Conservation (phyloP, 1,284 basidiomycete species). For the Meira nashicola region DNA sequence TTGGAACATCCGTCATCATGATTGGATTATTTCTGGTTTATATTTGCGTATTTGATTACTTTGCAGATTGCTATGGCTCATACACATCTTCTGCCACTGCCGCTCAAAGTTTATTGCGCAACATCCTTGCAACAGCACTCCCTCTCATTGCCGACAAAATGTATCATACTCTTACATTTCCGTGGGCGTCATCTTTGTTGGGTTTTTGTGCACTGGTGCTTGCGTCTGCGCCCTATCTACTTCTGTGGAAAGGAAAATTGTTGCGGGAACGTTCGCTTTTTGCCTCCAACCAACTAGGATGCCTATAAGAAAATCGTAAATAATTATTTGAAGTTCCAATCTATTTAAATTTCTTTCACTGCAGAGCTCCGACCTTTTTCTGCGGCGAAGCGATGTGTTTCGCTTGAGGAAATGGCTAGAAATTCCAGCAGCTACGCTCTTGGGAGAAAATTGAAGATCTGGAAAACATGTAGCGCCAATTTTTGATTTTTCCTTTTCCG, state of each 20-base stretch:
- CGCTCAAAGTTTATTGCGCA: slow-evolving; percentile 68
- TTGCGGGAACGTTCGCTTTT: slow-evolving; percentile 8
- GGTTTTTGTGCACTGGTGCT: slow-evolving; percentile 61
- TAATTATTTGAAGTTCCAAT: too few species aligned
- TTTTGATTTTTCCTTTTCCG: too few species aligned
- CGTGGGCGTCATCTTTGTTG: slow-evolving; percentile 69
- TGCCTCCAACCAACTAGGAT: slow-evolving; percentile 1
- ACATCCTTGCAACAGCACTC: slow-evolving; percentile 43
- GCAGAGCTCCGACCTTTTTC: too few species aligned
- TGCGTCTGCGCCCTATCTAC: slow-evolving; percentile 64
- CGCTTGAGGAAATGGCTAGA: too few species aligned
- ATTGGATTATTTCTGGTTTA: slow-evolving; percentile 50
- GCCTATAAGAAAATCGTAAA: too few species aligned
- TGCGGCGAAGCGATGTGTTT: too few species aligned
- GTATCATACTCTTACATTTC: slow-evolving; percentile 62
- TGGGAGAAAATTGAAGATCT: too few species aligned
- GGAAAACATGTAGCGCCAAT: too few species aligned
- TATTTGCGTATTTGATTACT: slow-evolving; percentile 19
- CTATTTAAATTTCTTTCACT: too few species aligned
- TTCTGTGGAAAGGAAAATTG: slow-evolving; percentile 61
- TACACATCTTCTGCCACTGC: slow-evolving; percentile 75
- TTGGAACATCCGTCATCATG: slow-evolving; percentile 23
- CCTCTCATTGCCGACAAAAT: slow-evolving; percentile 48
- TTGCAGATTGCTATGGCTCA: slow-evolving; percentile 46
- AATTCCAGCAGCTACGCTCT: too few species aligned